Base-by-base conservation (phyloP, 2,329 filamentous ascomycete species). In the Calonectria multiphialidica region DNA sequence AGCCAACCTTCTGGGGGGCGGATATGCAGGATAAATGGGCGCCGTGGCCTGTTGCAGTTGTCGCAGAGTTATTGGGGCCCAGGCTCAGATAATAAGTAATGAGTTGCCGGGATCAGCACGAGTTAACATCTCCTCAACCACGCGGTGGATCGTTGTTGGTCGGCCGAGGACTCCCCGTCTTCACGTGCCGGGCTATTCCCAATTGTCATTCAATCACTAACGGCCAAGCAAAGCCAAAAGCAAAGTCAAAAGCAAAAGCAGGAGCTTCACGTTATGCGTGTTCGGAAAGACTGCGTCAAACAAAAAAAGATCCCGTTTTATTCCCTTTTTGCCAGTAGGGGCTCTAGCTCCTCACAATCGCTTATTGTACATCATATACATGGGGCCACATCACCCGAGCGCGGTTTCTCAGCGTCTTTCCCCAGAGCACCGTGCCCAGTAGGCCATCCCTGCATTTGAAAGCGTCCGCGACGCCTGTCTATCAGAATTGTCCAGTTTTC, bases 311-410 rank as follows among this genome's bases (percentile, higher is more conserved):
- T 71, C 23, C 47, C 55, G 9, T 64, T 71, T 64, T 67, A 69
- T 72, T 69, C 66, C 68, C 28, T 72, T 72, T 72, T 44, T 72
- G 44, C 65, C 21, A 61, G 49, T 28, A 47, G 44, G 45, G 37
- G 66, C 30, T 72, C 70, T 66, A 62, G 53, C 45, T 53, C 64
- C 50, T 63, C 69, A 18, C 45, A 42, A 57, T 71, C 64, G 71
- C 71, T 68, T 70, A 73, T 67, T 73, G 68, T 73, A 73, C 70
- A 72, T 67, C 55, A 67, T 70, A 66, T 70, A 63, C 71, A 70
- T 66, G 71, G 66, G 23, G 55, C 68, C 57, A 50, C 45, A 44
- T 53, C 59, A 53, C 37, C 55, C 21, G 44, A 28, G 69, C 47
- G 57, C 64, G 47, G 50, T 70, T 35, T 25, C 23, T 33, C 57